Evolutionary conservation across 345 rosid genomes (phyloP).

Genomic region (Boechera retrofracta): DNA sequence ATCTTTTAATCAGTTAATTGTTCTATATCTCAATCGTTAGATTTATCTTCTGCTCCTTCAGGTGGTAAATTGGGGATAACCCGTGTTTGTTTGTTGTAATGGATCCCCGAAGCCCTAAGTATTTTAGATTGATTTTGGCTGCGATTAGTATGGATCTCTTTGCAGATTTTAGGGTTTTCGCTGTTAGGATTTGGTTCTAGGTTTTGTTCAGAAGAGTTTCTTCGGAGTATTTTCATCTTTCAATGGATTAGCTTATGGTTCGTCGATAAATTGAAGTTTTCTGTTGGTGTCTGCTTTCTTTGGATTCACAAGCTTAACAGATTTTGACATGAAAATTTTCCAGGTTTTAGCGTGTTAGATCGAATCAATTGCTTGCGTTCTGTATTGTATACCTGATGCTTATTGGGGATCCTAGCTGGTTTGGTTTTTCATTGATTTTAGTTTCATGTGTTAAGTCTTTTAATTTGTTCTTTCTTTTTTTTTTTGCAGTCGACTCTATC

Average conservation of each 20-base stretch:
- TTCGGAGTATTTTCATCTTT: background rate
- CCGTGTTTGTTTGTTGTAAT: constrained; percentile 7
- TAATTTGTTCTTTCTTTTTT: constrained; percentile 11
- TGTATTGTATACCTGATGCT: background rate
- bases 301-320: background rate
- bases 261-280: background rate
- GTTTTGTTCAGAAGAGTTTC: background rate
- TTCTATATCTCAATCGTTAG: constrained; percentile 5
- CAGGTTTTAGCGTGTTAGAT: constrained; percentile 25
- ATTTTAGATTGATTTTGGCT: background rate
- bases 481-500: constrained; percentile 81
- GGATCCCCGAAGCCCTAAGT: constrained; percentile 12
- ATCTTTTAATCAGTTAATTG: background rate
- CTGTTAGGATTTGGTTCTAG: constrained; percentile 26
- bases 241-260: background rate
- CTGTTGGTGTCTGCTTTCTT: background rate
- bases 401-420: background rate
- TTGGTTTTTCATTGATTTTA: background rate
- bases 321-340: background rate
- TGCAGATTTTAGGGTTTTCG: constrained; percentile 13
- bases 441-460: constrained; percentile 20
- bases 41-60: background rate
- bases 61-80: constrained; percentile 12
- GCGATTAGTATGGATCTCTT: background rate
- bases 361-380: constrained; percentile 2